Percentiles rank a stretch among this genome's conserved stretches.
These are phyloP conservation scores for Lunularia cruciata DNA, from an alignment of 225 moss, liverwort and hornwort genomes.

Conservation along the genomic window DNA sequence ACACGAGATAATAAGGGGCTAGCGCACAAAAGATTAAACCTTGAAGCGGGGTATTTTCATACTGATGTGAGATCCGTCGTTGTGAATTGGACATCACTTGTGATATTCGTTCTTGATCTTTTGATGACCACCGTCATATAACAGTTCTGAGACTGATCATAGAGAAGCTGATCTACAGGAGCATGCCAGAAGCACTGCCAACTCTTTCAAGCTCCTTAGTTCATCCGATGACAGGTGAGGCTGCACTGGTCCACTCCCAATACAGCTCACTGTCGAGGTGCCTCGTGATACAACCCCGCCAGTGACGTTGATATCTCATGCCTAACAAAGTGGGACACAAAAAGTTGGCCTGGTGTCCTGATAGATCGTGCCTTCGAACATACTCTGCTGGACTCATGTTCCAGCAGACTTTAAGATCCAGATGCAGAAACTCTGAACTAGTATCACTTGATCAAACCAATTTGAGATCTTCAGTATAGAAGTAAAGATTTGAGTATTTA, in stretches of 20 bases:
- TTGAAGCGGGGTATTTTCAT: too few relatives aligned
- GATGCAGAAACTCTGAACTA: background rate
- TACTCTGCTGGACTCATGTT: background rate
- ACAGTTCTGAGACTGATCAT: background rate
- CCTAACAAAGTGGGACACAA: background rate
- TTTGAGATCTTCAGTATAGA: background rate
- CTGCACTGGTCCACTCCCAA: background rate
- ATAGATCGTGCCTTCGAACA: background rate
- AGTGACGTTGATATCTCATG: background rate
- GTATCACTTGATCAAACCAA: background rate
- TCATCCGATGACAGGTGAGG: background rate
- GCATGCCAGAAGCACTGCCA: background rate
- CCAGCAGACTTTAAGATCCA: background rate
- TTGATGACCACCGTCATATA: background rate
- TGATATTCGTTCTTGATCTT: too few relatives aligned
- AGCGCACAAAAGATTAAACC: too few relatives aligned
- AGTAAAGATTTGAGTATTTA: background rate
- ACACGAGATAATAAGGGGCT: too few relatives aligned
- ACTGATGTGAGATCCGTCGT: too few relatives aligned
- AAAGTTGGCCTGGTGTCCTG: background rate
- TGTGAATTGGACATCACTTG: too few relatives aligned
- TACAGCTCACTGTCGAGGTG: background rate
- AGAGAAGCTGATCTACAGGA: background rate
- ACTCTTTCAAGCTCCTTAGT: background rate
- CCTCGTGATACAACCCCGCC: too few relatives aligned